phyloP scores from a whole-genome alignment of 371 early-diverging fungal genomes.

The Amoeboaphelidium occidentale region DNA sequence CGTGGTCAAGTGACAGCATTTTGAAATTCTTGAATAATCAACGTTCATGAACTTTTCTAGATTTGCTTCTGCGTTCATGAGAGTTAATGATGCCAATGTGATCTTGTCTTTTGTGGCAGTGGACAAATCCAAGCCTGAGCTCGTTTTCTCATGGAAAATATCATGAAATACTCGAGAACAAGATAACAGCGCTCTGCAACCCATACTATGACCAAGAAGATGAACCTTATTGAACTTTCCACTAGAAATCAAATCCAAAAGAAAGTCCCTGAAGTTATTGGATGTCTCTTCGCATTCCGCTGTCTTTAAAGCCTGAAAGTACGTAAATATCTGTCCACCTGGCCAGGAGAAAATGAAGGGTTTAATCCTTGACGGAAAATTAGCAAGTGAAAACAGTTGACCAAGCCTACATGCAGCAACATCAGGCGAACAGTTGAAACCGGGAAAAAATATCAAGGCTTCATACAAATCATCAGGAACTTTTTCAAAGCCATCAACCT shows the following conservation, averaged over 20 bases:
- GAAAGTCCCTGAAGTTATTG: slow-evolving; percentile 11
- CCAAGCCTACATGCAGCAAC: slow-evolving; percentile 15
- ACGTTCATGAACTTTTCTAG: slow-evolving; percentile 9
- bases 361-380: slow-evolving; percentile 17
- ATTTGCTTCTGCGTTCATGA: slow-evolving; percentile 17
- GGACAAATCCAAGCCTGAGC: slow-evolving; percentile 1
- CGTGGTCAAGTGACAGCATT: slow-evolving; percentile 13
- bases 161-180: too few species aligned
- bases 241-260: slow-evolving; percentile 10
- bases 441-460: slow-evolving; percentile 18
- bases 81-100: slow-evolving; percentile 9
- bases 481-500: slow-evolving; percentile 1
- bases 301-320: slow-evolving; percentile 9
- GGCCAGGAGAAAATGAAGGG: slow-evolving; percentile 21
- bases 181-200: background rate
- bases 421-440: slow-evolving; percentile 17
- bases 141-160: background rate
- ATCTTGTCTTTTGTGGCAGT: slow-evolving; percentile 6
- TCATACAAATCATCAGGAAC: slow-evolving; percentile 5
- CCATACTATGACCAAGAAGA: slow-evolving; percentile 16
- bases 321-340: slow-evolving; percentile 13
- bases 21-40: slow-evolving; percentile 11
- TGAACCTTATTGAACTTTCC: slow-evolving; percentile 19
- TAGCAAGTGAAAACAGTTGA: slow-evolving; percentile 15
- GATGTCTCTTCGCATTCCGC: slow-evolving; percentile 12